Evolutionary conservation across 2,329 filamentous ascomycete genomes (phyloP).

Genomic region (Verticillium klebahnii): DNA sequence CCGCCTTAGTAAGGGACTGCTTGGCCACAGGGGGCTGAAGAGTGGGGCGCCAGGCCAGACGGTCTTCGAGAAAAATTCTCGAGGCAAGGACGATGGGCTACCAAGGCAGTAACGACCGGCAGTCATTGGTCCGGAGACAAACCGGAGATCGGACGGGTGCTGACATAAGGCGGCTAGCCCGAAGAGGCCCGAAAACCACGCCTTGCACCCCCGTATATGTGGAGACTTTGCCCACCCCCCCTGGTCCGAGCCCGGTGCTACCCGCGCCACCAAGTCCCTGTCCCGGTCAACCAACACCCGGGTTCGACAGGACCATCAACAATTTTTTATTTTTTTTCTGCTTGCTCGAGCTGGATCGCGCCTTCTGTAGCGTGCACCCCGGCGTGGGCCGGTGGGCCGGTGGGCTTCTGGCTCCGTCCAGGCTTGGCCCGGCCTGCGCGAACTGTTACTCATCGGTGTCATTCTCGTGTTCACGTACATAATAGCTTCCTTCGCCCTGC

Average conservation of each 20-base stretch:
- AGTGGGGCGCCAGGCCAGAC: no score
- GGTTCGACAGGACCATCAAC: no score
- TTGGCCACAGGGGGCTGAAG: no score
- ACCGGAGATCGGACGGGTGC: neutral
- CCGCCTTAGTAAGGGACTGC: no score
- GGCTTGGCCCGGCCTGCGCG: neutral
- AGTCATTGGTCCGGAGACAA: neutral
- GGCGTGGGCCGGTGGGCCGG: neutral
- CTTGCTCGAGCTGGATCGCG: neutral
- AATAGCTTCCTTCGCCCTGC: neutral
- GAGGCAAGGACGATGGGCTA: neutral
- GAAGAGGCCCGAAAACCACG: neutral
- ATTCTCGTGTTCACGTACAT: neutral
- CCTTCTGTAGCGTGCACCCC: neutral
- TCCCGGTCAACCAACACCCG: no score
- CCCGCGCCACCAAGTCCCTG: no score
- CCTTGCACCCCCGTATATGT: neutral
- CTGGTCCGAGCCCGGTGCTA: no score
- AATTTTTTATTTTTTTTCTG: neutral
- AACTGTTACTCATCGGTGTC: neutral
- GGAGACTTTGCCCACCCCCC: neutral
- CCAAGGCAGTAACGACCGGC: no score
- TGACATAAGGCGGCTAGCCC: neutral
- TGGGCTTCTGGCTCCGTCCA: neutral
- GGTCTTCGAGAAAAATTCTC: neutral